Conservation (phyloP, 2,329 filamentous ascomycete genomes). For the Cordyceps farinosa region DNA sequence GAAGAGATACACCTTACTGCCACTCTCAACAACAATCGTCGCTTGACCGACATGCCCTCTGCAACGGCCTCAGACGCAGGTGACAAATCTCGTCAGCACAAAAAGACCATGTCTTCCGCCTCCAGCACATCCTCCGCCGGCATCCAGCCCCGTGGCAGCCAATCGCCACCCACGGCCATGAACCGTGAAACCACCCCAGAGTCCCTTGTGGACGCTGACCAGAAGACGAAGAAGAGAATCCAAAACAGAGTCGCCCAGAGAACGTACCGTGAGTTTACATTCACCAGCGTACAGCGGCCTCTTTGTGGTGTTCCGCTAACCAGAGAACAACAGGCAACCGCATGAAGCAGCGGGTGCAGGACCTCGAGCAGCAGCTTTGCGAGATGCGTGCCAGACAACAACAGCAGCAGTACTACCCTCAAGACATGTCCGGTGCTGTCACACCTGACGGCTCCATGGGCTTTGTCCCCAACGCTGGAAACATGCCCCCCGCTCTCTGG, state of each 20-base stretch:
- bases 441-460: conserved; percentile 14
- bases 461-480: conserved; percentile 10
- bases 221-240: conserved; percentile 32
- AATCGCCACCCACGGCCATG: conserved; percentile 12
- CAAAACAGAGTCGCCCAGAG: conserved; percentile 32
- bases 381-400: conserved; percentile 19
- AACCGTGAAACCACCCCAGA: conserved; percentile 12
- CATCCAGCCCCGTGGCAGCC: conserved; percentile 6
- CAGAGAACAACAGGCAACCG: conserved; percentile 2
- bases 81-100: conserved; percentile 5
- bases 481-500: conserved; percentile 12
- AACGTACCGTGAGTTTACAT: conserved; percentile 29
- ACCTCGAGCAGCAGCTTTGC: conserved; percentile 18
- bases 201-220: conserved; percentile 13
- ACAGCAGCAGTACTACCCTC: conserved; percentile 14
- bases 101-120: conserved; percentile 14
- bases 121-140: conserved; percentile 15
- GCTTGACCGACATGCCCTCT: conserved; percentile 11
- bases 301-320: background rate
- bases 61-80: background rate
- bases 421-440: conserved; percentile 5
- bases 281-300: background rate
- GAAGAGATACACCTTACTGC: background rate
- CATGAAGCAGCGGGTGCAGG: conserved; percentile 19
- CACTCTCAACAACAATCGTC: background rate